phyloP scores from a whole-genome alignment of 805 yeast species.

The Pichia occidentalis region DNA sequence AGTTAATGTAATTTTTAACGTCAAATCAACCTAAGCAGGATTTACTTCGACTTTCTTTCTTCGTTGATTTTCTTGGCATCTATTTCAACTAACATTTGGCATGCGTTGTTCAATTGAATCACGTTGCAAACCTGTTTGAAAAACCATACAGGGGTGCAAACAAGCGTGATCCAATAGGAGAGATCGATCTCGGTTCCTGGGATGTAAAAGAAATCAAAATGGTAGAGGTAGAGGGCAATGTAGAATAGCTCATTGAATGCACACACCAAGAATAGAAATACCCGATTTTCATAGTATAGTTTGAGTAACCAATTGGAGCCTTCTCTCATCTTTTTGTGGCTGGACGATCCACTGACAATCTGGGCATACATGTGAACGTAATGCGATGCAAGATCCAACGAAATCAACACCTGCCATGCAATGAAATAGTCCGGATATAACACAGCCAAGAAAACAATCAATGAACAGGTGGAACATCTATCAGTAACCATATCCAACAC shows the following conservation, averaged over 20 bases:
- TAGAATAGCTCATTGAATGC: slow-evolving; percentile 91
- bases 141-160: slow-evolving; percentile 78
- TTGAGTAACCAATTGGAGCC: slow-evolving; percentile 66
- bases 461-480: slow-evolving; percentile 92
- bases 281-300: slow-evolving; percentile 81
- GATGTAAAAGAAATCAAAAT: slow-evolving; percentile 45
- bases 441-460: slow-evolving; percentile 78
- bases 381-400: slow-evolving; percentile 86
- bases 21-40: not conserved
- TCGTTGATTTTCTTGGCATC: slow-evolving; percentile 49
- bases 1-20: too few species aligned
- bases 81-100: slow-evolving; percentile 64
- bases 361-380: slow-evolving; percentile 99
- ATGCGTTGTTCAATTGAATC: slow-evolving; percentile 83
- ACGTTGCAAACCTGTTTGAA: slow-evolving; percentile 89
- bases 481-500: slow-evolving; percentile 98
- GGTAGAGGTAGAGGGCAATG: slow-evolving; percentile 76
- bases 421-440: slow-evolving; percentile 66
- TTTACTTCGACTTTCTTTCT: slow-evolving; percentile 8
- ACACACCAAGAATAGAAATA: slow-evolving; percentile 80
- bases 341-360: slow-evolving; percentile 65
- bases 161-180: slow-evolving; percentile 34
- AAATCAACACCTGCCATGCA: slow-evolving; percentile 75
- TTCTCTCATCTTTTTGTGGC: slow-evolving; percentile 78
- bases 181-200: slow-evolving; percentile 32